Evolutionary conservation across 768 basidiomycete species (phyloP), one percentile per base, ranked within the genome.

Genomic region (Candolleomyces aberdarensis): DNA sequence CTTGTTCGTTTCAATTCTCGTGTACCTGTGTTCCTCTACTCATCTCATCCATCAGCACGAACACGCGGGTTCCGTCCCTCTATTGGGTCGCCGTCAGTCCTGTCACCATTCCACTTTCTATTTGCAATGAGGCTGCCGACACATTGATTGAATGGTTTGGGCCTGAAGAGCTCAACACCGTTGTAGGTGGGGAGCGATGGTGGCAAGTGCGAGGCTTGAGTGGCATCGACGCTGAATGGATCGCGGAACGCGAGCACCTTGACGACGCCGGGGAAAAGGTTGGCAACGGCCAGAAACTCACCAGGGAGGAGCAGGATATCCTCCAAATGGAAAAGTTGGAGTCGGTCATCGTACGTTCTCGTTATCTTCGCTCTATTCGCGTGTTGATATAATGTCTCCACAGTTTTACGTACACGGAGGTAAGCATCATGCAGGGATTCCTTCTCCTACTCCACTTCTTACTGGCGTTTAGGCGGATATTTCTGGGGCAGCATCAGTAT

Each of bases 131-230:
- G 14, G 83, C 88, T 2, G 88, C 89, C n/a, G 85, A 87, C 57
- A 63, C 78, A n/a, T 75, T 93, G 20, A 84, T 89, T 47, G 74
- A 84, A 56, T 89, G 86, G 76, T 85, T 92, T 57, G 88, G 89
- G 1, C 85, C 88, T 0, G 84, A 89, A 36, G 84, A 87, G 62
- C 80, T 91, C 31, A 81, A 83, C 67, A 71, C 77, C 31, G 82
- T 90, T 14, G 86, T 89, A 10, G 92, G 92, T 29, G 92, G 91
- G 2, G 83, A 84, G 59, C 78, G 85, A 59, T 94, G 91, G 92
- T 92, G 91, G 92, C 90, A 92, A 72, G 85, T 91, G 36, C 80
- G 89, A 44, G 87, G 87, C 7, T 73, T 89, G 32, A 80, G 84
- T 58, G 89, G 89, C 2, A 74, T 91, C 1, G 88, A 91, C 61